Conservation (phyloP, 2,329 filamentous ascomycete species). For the Talaromyces islandicus region DNA sequence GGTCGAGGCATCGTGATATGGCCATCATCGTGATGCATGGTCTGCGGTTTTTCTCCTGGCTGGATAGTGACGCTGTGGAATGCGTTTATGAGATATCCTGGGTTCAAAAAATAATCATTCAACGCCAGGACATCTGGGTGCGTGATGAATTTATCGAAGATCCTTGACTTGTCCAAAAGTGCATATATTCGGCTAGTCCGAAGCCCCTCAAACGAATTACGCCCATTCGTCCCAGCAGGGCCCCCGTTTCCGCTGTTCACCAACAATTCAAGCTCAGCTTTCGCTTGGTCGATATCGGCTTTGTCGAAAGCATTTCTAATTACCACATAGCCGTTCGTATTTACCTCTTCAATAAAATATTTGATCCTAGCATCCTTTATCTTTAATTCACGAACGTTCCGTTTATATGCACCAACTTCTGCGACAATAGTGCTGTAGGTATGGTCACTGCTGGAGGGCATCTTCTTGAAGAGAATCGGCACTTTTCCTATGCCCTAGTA, state of each 20-base stretch:
- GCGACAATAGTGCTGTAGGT: neutral
- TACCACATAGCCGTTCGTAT: neutral
- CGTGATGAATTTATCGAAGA: slow-evolving; percentile 4
- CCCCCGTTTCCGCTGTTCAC: neutral
- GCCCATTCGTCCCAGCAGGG: neutral
- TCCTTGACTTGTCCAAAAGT: neutral
- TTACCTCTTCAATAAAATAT: neutral
- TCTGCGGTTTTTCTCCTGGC: neutral
- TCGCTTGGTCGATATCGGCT: neutral
- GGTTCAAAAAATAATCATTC: neutral
- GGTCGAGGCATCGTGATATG: neutral
- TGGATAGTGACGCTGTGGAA: slow-evolving; percentile 2
- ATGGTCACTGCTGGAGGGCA: neutral
- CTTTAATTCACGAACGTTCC: neutral
- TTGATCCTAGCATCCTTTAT: neutral
- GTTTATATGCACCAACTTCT: neutral
- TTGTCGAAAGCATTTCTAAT: neutral
- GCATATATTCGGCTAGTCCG: slow-evolving; percentile 1
- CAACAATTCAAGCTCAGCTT: neutral
- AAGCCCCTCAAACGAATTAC: neutral
- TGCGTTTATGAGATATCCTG: neutral
- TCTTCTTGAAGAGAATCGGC: neutral
- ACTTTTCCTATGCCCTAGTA: neutral
- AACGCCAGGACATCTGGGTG: slow-evolving; percentile 1
- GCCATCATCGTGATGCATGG: slow-evolving; percentile 1